A percentile compares a stretch with the other conserved stretches of the same genome.
These are phyloP conservation scores for Albugo laibachii DNA, from an alignment of 352 stramenopile species.

Conservation along the genomic window DNA sequence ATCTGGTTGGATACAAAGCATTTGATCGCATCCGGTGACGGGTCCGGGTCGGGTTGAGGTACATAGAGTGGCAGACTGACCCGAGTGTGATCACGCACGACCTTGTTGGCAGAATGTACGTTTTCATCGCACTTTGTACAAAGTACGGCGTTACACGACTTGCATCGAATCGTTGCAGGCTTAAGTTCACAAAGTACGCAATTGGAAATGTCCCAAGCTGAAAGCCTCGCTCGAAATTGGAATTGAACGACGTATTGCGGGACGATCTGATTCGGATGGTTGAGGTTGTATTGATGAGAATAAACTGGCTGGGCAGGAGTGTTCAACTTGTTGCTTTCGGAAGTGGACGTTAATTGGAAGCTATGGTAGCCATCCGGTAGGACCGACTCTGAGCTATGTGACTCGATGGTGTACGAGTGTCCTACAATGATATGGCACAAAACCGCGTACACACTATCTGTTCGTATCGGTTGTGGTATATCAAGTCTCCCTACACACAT, in stretches of 20 bases:
- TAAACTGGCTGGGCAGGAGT: constrained; percentile 15
- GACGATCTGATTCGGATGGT: constrained; percentile 17
- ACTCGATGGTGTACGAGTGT: constrained; percentile 22
- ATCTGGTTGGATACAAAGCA: constrained; percentile 20
- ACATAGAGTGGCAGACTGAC: constrained; percentile 8
- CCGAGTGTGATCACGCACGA: constrained; percentile 47
- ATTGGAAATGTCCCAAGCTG: constrained; percentile 6
- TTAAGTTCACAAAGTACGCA: constrained; percentile 51
- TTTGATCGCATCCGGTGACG: background rate
- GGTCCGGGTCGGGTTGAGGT: background rate
- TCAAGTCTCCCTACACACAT: constrained; percentile 52
- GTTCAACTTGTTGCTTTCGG: constrained; percentile 1
- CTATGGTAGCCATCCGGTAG: constrained; percentile 54
- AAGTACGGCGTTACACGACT: constrained; percentile 43
- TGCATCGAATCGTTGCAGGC: constrained; percentile 24
- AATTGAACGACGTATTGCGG: constrained; percentile 57
- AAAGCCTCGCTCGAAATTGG: constrained; percentile 15
- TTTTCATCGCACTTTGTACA: constrained; percentile 41
- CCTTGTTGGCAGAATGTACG: constrained; percentile 65
- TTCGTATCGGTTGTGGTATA: constrained; percentile 3
- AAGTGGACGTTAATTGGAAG: constrained; percentile 26
- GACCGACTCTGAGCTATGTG: constrained; percentile 16
- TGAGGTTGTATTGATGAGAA: constrained; percentile 62
- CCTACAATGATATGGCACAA: constrained; percentile 60
- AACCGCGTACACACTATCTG: constrained; percentile 10